Base-by-base conservation (phyloP, 1,284 basidiomycete species). In the Ceratobasidium sp. region DNA sequence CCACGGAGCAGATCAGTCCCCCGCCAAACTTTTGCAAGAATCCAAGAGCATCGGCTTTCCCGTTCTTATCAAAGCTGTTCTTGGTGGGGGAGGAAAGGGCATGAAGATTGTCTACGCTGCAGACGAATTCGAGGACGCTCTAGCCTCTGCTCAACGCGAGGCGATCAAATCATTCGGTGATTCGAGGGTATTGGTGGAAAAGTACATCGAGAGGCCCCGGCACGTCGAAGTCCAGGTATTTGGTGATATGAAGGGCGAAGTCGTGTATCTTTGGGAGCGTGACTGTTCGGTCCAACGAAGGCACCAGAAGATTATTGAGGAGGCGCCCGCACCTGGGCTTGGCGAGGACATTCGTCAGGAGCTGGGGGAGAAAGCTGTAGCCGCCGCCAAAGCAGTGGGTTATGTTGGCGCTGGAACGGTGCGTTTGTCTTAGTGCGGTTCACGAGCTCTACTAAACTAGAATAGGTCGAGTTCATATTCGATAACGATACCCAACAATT, bases 41-140 rank as follows among this genome's bases (percentile, higher is more conserved):
- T 90, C 94, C 0, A 84, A 91, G 80, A 85, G 91, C 79, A 93
- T 96, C 75, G 95, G 81, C 59, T 98, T 96, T 83, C 97, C 96
- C 13, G 93, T 96, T 29, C 86, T 96, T 76, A 97, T 98, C 84
- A 98, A 98, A 81, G 96, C 96, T 31, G 93, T 96, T 58, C 94
- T 98, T 82, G 97, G 97, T 34, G 97, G 96, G 69, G 96, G 97
- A 74, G 96, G 97, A 19, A 95, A 98, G 81, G 97, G 97, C 76
- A 98, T 98, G 97, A 92, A 96, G 76, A 91, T 91, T 31, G 96
- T 98, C 34, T 86, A 86, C 31, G 84, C 87, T 0, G 81, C 85
- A 8, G 83, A 82, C 37, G 90, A 91, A 39, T 96, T 96, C 78
- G 82, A 86, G 73, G 91, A 95, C 76, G 91, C 93, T 22, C 85